phyloP scores from a whole-genome alignment of 1,284 basidiomycete genomes.

The Moesziomyces sp. region DNA sequence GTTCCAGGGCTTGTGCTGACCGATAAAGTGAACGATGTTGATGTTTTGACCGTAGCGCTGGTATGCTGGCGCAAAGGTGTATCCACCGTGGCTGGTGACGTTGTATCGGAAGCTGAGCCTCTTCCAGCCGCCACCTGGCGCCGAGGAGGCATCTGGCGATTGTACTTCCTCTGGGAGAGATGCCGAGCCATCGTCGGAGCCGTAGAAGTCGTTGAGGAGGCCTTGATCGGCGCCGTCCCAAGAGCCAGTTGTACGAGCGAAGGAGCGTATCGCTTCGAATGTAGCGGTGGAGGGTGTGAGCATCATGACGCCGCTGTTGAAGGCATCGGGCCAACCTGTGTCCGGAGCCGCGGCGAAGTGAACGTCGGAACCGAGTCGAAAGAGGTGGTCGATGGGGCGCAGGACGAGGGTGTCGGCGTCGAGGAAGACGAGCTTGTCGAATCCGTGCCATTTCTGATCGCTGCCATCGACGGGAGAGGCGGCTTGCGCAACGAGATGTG shows the following conservation, averaged over 20 bases:
- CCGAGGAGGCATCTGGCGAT: conserved; percentile 5
- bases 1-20: conserved; percentile 91
- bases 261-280: conserved; percentile 78
- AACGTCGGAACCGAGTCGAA: conserved; percentile 32
- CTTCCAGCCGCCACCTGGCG: conserved; percentile 80
- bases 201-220: conserved; percentile 88
- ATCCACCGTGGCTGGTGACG: conserved; percentile 95
- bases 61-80: conserved; percentile 96
- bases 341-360: conserved; percentile 85
- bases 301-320: conserved; percentile 96
- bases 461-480: conserved; percentile 4
- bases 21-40: conserved; percentile 92
- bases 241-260: conserved; percentile 80
- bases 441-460: conserved; percentile 72
- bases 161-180: not conserved
- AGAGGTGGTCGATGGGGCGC: conserved; percentile 57
- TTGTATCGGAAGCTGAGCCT: conserved; percentile 86
- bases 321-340: conserved; percentile 98
- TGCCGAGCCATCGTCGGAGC: conserved; percentile 70
- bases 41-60: conserved; percentile 89
- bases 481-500: conserved; percentile 19
- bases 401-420: conserved; percentile 95
- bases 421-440: conserved; percentile 88
- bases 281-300: conserved; percentile 82
- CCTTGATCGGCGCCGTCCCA: conserved; percentile 99